Evolutionary conservation across 2,329 filamentous ascomycete species (phyloP), one percentile per base, ranked within the genome.

Genomic region (Epichloe amarillans): DNA sequence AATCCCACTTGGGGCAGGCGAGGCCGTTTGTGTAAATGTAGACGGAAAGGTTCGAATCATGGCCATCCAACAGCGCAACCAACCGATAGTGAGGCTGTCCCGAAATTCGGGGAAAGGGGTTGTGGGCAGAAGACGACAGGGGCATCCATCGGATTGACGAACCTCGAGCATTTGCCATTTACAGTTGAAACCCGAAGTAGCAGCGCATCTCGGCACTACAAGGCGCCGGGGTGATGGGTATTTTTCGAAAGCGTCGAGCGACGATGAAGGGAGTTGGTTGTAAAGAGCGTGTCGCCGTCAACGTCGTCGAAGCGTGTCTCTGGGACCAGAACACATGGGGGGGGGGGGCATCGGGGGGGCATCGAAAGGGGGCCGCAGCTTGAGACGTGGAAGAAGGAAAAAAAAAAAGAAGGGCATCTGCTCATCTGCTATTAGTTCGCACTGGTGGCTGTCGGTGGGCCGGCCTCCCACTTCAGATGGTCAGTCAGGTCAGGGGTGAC

Each of bases 361-460:
- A 26, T 26, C 23, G 23, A 6, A 6, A 42, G 36, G 19, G 42
- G 38, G 42, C 48, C 45, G 37, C n/a, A 26, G 3, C 21, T 17
- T 19, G 19, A 17, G 15, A 15, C 15, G 11, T 33, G 5, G 21
- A 26, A 26, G 14, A 5, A 12, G 17, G 39, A 43, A 50, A 26
- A 52, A 50, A 43, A 50, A 26, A 52, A 50, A 50, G 38, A 43
- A 50, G 42, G 42, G 42, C 41, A 52, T 52, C 51, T 7, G 3
- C 21, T 21, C 4, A 23, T 23, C 23, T 23, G 23, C 23, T 50
- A 19, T 43, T 52, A 47, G 47, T 50, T 47, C 38, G 47, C 36
- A 35, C 23, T 33, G 35, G 36, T 52, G 46, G 46, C 36, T 37
- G 33, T 15, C 21, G 19, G 12, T 37, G 45, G 36, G 21, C 42